phyloP scores from a whole-genome alignment of 768 basidiomycete genomes.

The Amylocystis lapponica region DNA sequence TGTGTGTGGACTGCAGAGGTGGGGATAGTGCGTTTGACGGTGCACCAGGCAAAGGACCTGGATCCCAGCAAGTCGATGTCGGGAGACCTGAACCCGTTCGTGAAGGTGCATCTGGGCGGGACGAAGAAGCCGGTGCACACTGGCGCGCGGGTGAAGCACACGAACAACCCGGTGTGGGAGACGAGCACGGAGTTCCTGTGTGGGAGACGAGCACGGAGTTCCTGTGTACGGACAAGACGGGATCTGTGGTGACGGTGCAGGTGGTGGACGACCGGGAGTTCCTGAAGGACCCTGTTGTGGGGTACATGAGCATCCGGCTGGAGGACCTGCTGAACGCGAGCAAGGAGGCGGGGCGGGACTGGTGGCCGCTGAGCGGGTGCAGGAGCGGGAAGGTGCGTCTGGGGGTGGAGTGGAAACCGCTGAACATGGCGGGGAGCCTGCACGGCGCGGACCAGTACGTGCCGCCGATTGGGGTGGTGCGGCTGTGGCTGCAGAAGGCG shows the following conservation, averaged over 20 bases:
- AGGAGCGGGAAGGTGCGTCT: conserved; percentile 75
- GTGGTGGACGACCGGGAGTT: conserved; percentile 91
- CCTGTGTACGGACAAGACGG: conserved; percentile 75
- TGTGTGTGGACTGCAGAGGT: conserved; percentile 53
- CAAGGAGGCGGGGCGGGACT: conserved; percentile 67
- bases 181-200: conserved; percentile 81
- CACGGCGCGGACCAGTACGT: conserved; percentile 77
- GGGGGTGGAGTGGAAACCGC: conserved; percentile 89
- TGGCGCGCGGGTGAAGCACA: conserved; percentile 75
- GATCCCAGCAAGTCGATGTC: conserved; percentile 64
- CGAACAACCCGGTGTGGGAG: conserved; percentile 87
- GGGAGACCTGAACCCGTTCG: conserved; percentile 79
- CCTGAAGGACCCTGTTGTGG: conserved; percentile 77
- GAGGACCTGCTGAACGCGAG: conserved; percentile 70
- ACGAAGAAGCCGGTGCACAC: conserved; percentile 42
- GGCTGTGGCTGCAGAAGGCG: conserved; percentile 79
- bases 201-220: conserved; percentile 91
- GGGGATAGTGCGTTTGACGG: conserved; percentile 88
- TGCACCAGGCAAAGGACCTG: conserved; percentile 96
- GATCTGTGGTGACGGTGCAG: conserved; percentile 66
- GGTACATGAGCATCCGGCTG: conserved; percentile 69
- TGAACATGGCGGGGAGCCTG: conserved; percentile 90
- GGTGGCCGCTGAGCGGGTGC: conserved; percentile 84
- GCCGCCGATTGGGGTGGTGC: conserved; percentile 89
- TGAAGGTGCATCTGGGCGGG: conserved; percentile 62